phyloP scores from a whole-genome alignment of 1,139 yeast species.

The Candida buenavistaensis region DNA sequence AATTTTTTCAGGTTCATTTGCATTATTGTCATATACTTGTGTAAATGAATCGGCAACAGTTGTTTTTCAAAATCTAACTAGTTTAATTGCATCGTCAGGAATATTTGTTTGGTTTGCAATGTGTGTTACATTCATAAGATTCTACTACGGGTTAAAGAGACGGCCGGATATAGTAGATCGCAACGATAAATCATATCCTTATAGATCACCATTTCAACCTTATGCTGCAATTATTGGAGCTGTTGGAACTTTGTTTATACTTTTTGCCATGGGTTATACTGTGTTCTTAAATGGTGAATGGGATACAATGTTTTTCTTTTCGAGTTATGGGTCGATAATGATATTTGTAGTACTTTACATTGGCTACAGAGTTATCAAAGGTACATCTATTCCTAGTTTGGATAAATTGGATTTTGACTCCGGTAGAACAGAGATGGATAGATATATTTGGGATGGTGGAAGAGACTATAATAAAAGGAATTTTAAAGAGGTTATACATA shows the following conservation, averaged over 20 bases:
- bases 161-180: constrained; percentile 67
- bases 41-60: constrained; percentile 57
- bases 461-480: constrained; percentile 39
- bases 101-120: constrained; percentile 80
- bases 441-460: constrained; percentile 71
- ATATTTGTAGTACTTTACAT: constrained; percentile 54
- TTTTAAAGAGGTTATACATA: constrained; percentile 36
- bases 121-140: constrained; percentile 71
- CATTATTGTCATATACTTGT: constrained; percentile 59
- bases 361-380: constrained; percentile 54
- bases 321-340: constrained; percentile 66
- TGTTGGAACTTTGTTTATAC: constrained; percentile 52
- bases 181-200: constrained; percentile 70
- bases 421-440: constrained; percentile 74
- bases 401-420: constrained; percentile 75
- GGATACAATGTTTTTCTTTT: constrained; percentile 63
- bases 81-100: constrained; percentile 69
- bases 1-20: constrained; percentile 58
- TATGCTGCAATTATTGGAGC: constrained; percentile 70
- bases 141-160: constrained; percentile 63
- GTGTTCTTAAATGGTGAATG: constrained; percentile 63
- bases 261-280: constrained; percentile 68
- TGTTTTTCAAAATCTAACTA: constrained; percentile 67
- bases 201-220: constrained; percentile 76
- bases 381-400: constrained; percentile 58